Percentiles rank a stretch among this genome's conserved stretches.
Conservation (phyloP, 768 basidiomycete species). For the Galerina marginata region DNA sequence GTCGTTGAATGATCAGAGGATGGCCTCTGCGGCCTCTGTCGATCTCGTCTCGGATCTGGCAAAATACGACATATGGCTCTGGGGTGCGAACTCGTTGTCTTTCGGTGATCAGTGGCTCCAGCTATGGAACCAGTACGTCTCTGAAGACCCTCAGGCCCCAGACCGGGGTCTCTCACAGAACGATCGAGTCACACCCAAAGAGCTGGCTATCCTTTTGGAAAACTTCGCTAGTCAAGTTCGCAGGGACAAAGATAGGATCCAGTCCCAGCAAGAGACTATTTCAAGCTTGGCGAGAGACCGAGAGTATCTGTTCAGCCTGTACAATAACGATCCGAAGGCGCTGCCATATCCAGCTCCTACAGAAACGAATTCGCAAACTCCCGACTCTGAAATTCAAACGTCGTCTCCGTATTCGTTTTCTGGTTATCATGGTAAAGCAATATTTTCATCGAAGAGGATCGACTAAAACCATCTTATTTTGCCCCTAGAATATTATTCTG, state of each 20-base stretch:
- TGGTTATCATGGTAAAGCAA: background rate
- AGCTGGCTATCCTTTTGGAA: conserved; percentile 3
- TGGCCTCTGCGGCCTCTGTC: background rate
- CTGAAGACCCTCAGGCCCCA: conserved; percentile 6
- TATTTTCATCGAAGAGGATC: too few relatives aligned
- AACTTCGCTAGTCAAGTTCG: conserved; percentile 2
- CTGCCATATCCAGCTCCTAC: background rate
- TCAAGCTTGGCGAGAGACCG: background rate
- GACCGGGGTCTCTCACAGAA: background rate
- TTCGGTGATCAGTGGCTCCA: conserved; percentile 11
- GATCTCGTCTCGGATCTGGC: conserved; percentile 3
- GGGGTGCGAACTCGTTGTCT: conserved; percentile 1
- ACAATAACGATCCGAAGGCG: background rate
- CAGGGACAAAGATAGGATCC: background rate
- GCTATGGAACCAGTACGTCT: conserved; percentile 7
- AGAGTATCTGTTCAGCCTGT: background rate
- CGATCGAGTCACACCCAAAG: conserved; percentile 6
- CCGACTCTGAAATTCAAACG: background rate
- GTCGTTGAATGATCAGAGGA: background rate
- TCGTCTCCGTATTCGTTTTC: background rate
- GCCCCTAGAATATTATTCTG: background rate
- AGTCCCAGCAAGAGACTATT: background rate
- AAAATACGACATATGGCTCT: conserved; percentile 7
- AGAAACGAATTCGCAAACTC: background rate
- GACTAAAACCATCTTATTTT: background rate